Base-by-base conservation (phyloP, 2,329 filamentous ascomycete genomes). In the Fonsecaea pedrosoi region DNA sequence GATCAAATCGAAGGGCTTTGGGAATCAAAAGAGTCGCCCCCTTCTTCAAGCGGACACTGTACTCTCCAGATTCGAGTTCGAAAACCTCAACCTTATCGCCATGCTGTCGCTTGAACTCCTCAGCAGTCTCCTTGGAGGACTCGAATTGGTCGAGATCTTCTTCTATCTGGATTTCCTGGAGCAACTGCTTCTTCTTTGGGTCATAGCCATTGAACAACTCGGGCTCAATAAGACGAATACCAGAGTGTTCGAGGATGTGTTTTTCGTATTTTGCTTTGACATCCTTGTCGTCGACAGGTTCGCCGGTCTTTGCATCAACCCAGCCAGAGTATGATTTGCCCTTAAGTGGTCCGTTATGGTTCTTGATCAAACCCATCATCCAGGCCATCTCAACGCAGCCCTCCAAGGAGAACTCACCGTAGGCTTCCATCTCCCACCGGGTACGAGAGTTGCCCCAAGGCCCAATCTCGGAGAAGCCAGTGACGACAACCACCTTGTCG, bases 301-400 rank as follows among this genome's bases (percentile, higher is more conserved):
- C 94, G 53, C 92, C 92, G 62, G 92, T 90, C 87, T 98, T 98
- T 77, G 89, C 86, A 76, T 99, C 95, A 66, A 99, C 92, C 93
- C 84, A 99, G 73, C 95, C 95, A 72, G 94, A 92, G 82, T 99
- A 98, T 71, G 91, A 91, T 83, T 96, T 91, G 78, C 95, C 95
- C 84, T 99, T 99, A 78, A 99, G 88, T 37, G 90, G 89, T 18
- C 95, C 95, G 74, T 98, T 98, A 84, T 97, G 92, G 80, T 99
- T 96, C 86, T 94, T 97, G 84, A 99, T 98, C 67, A 98, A 88
- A 76, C 95, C 95, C 94, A 98, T 99, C 80, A 99, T 92, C 95
- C 95, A 99, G 37, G 95, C 94, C 95, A 99, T 99, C 81, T 99
- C 95, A 68, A 99, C 90, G 75, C 95, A 98, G 35, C 95, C 95